Conservation (phyloP, 2,329 filamentous ascomycete genomes). For the Fusarium sterilihyphosum region DNA sequence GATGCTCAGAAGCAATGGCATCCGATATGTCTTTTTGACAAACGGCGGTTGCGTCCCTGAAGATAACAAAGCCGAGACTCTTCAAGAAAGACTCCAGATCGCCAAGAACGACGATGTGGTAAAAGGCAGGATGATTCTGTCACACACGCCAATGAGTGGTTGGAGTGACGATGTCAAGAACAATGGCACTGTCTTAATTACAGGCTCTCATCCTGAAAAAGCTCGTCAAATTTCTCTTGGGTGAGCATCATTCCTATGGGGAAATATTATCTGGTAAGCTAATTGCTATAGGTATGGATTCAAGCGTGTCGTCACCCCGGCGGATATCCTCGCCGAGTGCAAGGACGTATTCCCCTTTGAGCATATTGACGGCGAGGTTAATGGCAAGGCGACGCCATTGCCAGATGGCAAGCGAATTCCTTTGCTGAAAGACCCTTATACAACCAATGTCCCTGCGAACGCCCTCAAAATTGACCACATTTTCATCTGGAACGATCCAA, state of each 20-base stretch:
- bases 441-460: conserved; percentile 49
- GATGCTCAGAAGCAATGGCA: conserved; percentile 76
- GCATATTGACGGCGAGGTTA: conserved; percentile 45
- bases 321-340: conserved; percentile 80
- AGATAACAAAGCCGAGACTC: conserved; percentile 49
- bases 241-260: conserved; percentile 48
- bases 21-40: conserved; percentile 94
- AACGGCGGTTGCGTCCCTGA: conserved; percentile 94
- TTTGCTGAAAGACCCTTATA: conserved; percentile 46
- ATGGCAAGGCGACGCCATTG: conserved; percentile 42
- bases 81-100: conserved; percentile 48
- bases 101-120: conserved; percentile 48
- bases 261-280: neutral
- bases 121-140: conserved; percentile 68
- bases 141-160: conserved; percentile 85
- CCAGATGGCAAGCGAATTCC: conserved; percentile 49
- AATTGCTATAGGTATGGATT: conserved; percentile 70
- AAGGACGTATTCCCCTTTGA: conserved; percentile 87
- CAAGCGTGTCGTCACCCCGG: conserved; percentile 83
- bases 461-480: conserved; percentile 86
- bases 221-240: conserved; percentile 79
- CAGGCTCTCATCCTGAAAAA: conserved; percentile 73
- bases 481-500: conserved; percentile 93
- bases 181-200: conserved; percentile 72
- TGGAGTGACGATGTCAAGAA: conserved; percentile 54